Evolutionary conservation across 2,329 filamentous ascomycete genomes (phyloP), one percentile per base, ranked within the genome.

Genomic region (Colletotrichum gloeosporioides): DNA sequence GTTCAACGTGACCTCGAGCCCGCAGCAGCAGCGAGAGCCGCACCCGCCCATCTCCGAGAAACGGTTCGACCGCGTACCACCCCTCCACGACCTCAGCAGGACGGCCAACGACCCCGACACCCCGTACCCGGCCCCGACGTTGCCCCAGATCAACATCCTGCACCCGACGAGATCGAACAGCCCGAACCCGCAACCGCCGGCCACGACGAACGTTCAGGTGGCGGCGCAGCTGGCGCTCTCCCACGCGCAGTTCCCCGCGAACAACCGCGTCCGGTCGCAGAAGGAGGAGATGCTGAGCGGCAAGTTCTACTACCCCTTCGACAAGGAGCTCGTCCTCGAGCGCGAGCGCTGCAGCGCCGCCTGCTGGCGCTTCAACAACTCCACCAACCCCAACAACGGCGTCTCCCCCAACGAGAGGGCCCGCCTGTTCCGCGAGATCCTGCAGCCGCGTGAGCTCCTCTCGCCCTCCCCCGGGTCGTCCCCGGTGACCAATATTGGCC

Each of bases 211-310:
- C 77, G 87, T 86, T 36, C 90, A 91, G 81, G 87, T 89, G 63
- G 89, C 89, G n/a, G 90, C 91, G n/a, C 90, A 92, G 80, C 84
- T 92, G 49, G 89, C 91, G 3, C 82, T 93, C 64, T 90, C 89
- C 29, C 90, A 92, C 80, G 85, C 89, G 9, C 89, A 90, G 76
- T 90, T 88, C 74, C 85, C 87, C 3, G 80, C 76, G 78, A 77
- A 79, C 3, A 80, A 80, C 13, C 79, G 85, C 79, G 80, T 81
- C 80, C 86, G 89, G 76, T 94, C 93, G 2, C 95, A 98, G 82
- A 97, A 97, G 84, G 94, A 98, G 76, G 95, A 97, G 83, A 99
- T 99, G 96, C 87, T 98, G 18, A 89, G 89, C 36, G 95, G 95
- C 15, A 90, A 94, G 55, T 90, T 92, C n/a, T 99, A 95, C 84